These are phyloP conservation scores for Agrostemma githago DNA, from an alignment of 148 eudicot genomes.

Conservation along the genomic window DNA sequence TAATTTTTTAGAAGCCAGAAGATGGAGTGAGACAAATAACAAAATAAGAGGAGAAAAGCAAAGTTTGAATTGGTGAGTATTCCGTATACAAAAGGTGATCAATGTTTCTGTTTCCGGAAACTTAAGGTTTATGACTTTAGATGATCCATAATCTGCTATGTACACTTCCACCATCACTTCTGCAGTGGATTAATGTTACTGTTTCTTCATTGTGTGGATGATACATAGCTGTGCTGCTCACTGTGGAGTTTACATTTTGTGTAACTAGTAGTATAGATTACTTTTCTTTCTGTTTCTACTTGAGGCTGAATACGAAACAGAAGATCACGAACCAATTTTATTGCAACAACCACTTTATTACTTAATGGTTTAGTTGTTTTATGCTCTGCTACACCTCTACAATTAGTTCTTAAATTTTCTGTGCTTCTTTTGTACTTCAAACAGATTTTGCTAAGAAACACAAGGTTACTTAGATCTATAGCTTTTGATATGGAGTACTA, in stretches of 20 bases:
- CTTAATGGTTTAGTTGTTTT: too few species aligned
- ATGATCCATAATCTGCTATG: neutral
- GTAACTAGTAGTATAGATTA: too few species aligned
- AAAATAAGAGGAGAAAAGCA: too few species aligned
- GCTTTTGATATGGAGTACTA: too few species aligned
- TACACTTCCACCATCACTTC: neutral
- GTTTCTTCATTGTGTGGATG: neutral
- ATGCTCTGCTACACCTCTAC: too few species aligned
- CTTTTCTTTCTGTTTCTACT: too few species aligned
- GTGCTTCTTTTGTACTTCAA: neutral
- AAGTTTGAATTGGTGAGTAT: too few species aligned
- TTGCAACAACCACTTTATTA: too few species aligned
- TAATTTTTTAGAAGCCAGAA: constrained; percentile 81
- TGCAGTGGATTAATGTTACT: neutral
- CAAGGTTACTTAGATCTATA: neutral
- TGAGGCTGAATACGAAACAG: too few species aligned
- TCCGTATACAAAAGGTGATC: neutral
- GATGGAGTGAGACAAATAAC: constrained; percentile 74
- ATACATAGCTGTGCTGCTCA: neutral
- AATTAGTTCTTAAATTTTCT: too few species aligned
- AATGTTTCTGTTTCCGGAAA: neutral
- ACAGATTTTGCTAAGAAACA: too few species aligned
- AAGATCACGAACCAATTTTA: too few species aligned
- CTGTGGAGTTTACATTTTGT: neutral
- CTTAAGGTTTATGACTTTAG: neutral